Percentiles rank a stretch among this genome's conserved stretches.
These are phyloP conservation scores for Micractinium conductrix DNA, from an alignment of 139 green algal genomes.

Conservation along the genomic window DNA sequence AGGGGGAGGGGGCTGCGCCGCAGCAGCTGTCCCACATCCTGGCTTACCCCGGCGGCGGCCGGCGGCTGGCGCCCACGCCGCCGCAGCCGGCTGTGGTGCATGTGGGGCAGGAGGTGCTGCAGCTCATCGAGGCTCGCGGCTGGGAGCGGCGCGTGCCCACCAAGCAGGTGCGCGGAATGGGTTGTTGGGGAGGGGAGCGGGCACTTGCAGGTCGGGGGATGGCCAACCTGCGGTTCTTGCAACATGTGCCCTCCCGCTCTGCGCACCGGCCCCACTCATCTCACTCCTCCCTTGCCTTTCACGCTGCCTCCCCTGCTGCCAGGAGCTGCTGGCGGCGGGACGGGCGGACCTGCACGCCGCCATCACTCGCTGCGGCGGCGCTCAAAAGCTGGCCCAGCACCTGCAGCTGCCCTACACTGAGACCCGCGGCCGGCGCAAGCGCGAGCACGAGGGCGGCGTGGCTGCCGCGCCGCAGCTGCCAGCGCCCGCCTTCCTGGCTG, in stretches of 20 bases:
- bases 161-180: conserved; percentile 21
- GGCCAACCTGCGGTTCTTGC: no score
- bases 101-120: conserved; percentile 6
- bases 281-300: background rate
- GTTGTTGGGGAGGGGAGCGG: no score
- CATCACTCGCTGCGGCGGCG: conserved; percentile 10
- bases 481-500: background rate
- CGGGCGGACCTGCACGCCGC: conserved; percentile 23
- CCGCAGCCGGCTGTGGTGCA: conserved; percentile 26
- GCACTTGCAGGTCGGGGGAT: no score
- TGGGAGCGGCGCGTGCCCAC: conserved; percentile 30
- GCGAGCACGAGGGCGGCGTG: background rate
- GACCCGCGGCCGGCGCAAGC: conserved; percentile 16
- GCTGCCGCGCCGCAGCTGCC: background rate
- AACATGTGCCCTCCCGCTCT: background rate
- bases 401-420: conserved; percentile 23
- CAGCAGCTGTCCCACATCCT: background rate
- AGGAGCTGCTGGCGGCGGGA: conserved; percentile 24
- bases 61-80: background rate
- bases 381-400: conserved; percentile 9
- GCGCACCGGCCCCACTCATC: background rate
- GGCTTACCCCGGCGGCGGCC: background rate
- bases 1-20: background rate
- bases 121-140: conserved; percentile 24
- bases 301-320: background rate